Evolutionary conservation across 169 alveolate species (phyloP), one percentile per base, ranked within the genome.

Genomic region (Cryptosporidium ubiquitum): DNA sequence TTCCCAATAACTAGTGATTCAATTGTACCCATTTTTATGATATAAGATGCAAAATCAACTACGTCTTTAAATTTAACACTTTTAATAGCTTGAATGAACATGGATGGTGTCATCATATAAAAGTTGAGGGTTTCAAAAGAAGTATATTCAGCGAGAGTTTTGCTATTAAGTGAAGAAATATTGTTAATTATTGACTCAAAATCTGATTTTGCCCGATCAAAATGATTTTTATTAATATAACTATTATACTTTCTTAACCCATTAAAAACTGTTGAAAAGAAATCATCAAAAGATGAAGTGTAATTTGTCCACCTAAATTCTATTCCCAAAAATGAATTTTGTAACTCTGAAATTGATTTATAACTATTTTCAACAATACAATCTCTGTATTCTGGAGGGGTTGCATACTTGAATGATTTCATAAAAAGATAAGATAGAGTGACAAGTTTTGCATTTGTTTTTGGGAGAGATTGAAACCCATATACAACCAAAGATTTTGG

Each of bases 381-480:
- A 14, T 74, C 71, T n/a, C 71, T 44, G 40, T 49, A 35, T 18
- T 31, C 70, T 26, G 86, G 9, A 12, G 70, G n/a, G 31, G 57
- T 20, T 20, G 60, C 42, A 10, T 37, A 16, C 12, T 69, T 55
- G 73, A 74, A 74, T 2, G 86, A 52, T 35, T 74, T 52, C 70
- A 42, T 37, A 44, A 74, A 74, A 18, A 74, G 68, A 35, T 74
- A 74, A 33, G 69, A 55, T n/a, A 74, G 86, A n/a, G 57, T 26
- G 3, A 74, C 47, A 12, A 74, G 68, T n/a, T 60, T 74, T 9
- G 86, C 73, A 64, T 64, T 64, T 20, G 49, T 37, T 35, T 35
- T 64, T 2, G 71, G 71, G 26, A 64, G 70, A 12, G 84, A 70
- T 23, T 70, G 84, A 23, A 70, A 70, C 33, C 84, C 84, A 47